Base-by-base conservation (phyloP, 345 rosid genomes). In the Murraya paniculata region DNA sequence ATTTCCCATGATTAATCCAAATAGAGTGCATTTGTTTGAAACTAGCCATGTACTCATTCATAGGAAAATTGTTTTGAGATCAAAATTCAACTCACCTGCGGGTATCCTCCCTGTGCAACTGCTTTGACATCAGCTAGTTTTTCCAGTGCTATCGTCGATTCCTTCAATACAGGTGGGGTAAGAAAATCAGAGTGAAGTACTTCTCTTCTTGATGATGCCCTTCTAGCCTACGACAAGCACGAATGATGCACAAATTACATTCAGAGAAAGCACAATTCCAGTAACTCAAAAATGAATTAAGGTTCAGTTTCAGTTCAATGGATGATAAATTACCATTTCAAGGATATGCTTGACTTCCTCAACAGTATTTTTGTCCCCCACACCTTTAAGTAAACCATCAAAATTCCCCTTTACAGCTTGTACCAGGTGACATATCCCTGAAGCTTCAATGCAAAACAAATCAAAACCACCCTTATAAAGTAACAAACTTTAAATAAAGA, bases 21-120 rank as follows among this genome's bases (percentile, higher is more conserved):
- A 16, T 53, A 3, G 0, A 13, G 50, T 5, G 1, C 57, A 18
- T 53, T 53, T 16, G 57, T 53, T 53, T 18, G 19, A 1, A 53
- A 10, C 21, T 45, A 73, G 64, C 55, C 31, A 59, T n/a, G 27
- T 25, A 33, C 2, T 36, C 6, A 25, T 58, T 35, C 67, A 73
- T 59, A 36, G 21, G 22, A 58, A 58, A 24, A 39, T 28, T 61
- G 70, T 62, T 41, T 59, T 7, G 27, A 19, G 21, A 2, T 39
- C 7, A 50, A 28, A 76, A 39, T 6, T 81, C 78, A 58, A 36
- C 77, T 73, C 1, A 93, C 98, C 97, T 93, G 90, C 53, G 98
- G 98, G 81, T 92, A 93, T 82, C 98, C 99, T 78, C 98, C 97
- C 71, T 92, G 98, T 55, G 86, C 86, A 82, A 92, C 84, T 19